These are phyloP conservation scores for Orbilia brochopaga DNA, from an alignment of 2,329 filamentous ascomycete genomes.

Conservation along the genomic window DNA sequence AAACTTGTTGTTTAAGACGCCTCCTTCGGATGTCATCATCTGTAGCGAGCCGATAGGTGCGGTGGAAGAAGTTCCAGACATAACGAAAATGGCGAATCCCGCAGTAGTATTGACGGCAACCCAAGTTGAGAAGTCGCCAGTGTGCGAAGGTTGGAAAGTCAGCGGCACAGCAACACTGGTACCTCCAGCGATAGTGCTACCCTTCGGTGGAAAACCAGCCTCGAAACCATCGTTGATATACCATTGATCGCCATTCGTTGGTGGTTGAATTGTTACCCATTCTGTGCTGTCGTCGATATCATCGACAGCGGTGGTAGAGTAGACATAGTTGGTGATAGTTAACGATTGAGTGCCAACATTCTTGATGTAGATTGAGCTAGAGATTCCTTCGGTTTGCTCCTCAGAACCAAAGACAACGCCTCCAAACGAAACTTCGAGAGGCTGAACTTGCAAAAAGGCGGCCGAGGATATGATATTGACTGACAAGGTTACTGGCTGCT, in stretches of 20 bases:
- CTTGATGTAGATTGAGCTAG: constrained; percentile 57
- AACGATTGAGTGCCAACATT: constrained; percentile 58
- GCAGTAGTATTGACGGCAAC: constrained; percentile 39
- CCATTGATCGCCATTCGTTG: constrained; percentile 14
- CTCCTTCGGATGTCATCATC: constrained; percentile 57
- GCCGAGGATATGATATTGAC: constrained; percentile 58
- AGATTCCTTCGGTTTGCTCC: constrained; percentile 55
- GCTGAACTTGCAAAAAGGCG: constrained; percentile 58
- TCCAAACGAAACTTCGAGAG: constrained; percentile 59
- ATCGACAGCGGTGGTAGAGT: constrained; percentile 55
- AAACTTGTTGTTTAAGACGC: constrained; percentile 54
- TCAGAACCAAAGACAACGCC: constrained; percentile 58
- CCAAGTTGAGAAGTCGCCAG: constrained; percentile 55
- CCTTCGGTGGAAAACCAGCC: constrained; percentile 56
- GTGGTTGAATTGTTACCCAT: constrained; percentile 44
- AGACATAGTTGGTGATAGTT: constrained; percentile 58
- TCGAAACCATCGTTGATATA: constrained; percentile 57
- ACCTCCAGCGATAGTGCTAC: constrained; percentile 56
- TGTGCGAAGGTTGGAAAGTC: constrained; percentile 56
- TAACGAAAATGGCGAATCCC: constrained; percentile 34
- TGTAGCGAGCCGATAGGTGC: constrained; percentile 57
- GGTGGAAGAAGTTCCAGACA: constrained; percentile 57
- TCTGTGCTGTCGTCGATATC: constrained; percentile 52
- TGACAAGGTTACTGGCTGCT: constrained; percentile 57
- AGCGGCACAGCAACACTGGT: constrained; percentile 56